Evolutionary conservation across 768 basidiomycete genomes (phyloP), one percentile per base, ranked within the genome.

Genomic region (Suillus spraguei): DNA sequence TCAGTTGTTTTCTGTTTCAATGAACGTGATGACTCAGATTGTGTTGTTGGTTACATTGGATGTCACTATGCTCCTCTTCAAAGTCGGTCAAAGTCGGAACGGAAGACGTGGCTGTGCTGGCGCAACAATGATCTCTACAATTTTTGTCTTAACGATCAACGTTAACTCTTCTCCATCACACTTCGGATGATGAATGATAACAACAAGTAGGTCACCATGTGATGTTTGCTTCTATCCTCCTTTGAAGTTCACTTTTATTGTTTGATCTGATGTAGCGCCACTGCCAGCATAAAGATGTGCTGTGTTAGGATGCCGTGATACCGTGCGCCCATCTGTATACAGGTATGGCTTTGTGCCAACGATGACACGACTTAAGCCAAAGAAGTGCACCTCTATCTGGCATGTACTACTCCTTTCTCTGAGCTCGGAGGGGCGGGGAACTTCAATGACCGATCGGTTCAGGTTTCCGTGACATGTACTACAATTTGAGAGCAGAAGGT

Each of bases 61-160:
- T 46, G 5, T 22, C 6, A 28, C 49, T 28, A 28, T 28, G 28
- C 28, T 50, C 9, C n/a, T 38, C 36, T 38, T 38, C 36, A 11
- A 22, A 10, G 17, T 42, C 20, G 42, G 39, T 44, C n/a, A 24
- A 47, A 47, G 49, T 50, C 49, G 28, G 49, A n/a, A n/a, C 28
- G 28, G 38, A 56, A 20, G 22, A 20, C 24, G 38, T 39, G 55
- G 55, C 55, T 56, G 38, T 56, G 38, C 38, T 16, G 22, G n/a
- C 1, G 54, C 35, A 38, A 56, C 54, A 14, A 55, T 9, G 33
- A 24, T 17, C 9, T 24, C 16, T 56, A 28, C 28, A 28, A n/a
- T n/a, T n/a, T 53, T n/a, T 3, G 53, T 14, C 53, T 54, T 54
- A 35, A 55, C 36, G 54, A 56, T 56, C 53, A 36, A 50, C 24